These are phyloP conservation scores for Alternaria sp. DNA, from an alignment of 2,329 filamentous ascomycete species.

Conservation along the genomic window DNA sequence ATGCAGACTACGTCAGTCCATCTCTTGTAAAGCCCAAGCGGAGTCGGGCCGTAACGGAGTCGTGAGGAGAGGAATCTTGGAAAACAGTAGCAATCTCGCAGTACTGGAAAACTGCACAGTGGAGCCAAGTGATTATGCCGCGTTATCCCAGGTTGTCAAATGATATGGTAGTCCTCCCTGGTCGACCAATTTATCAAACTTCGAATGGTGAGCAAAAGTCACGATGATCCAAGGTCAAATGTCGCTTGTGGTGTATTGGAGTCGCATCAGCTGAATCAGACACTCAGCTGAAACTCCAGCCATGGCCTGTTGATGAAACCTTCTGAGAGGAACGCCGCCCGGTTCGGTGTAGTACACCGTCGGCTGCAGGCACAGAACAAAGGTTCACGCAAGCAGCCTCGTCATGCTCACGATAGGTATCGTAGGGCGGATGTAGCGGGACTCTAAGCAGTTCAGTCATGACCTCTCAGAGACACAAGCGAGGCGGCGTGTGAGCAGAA, in stretches of 20 bases:
- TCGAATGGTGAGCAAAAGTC: conserved; percentile 9
- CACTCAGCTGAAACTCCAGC: conserved; percentile 8
- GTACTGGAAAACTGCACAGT: conserved; percentile 13
- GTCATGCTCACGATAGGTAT: conserved; percentile 20
- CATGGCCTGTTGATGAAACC: not conserved
- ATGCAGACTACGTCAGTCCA: not conserved
- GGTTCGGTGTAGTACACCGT: conserved; percentile 9
- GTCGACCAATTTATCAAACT: not conserved
- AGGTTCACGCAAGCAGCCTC: conserved; percentile 39
- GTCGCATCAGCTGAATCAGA: conserved; percentile 35
- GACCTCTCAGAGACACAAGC: conserved; percentile 27
- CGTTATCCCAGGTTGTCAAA: conserved; percentile 18
- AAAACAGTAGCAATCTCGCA: conserved; percentile 8
- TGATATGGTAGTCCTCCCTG: conserved; percentile 20
- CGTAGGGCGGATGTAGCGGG: conserved; percentile 23
- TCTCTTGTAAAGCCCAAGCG: conserved; percentile 6
- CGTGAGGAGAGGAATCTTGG: conserved; percentile 15
- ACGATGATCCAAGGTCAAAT: conserved; percentile 13
- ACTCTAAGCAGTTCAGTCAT: conserved; percentile 33
- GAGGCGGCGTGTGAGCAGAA: conserved; percentile 32
- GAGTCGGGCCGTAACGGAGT: conserved; percentile 10
- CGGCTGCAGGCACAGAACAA: conserved; percentile 29
- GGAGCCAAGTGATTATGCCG: conserved; percentile 19
- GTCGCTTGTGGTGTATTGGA: conserved; percentile 34
- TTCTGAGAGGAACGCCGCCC: conserved; percentile 3